Evolutionary conservation across 805 yeast species (phyloP), one percentile per base, ranked within the genome.

Genomic region (Candida pseudofarinosa): DNA sequence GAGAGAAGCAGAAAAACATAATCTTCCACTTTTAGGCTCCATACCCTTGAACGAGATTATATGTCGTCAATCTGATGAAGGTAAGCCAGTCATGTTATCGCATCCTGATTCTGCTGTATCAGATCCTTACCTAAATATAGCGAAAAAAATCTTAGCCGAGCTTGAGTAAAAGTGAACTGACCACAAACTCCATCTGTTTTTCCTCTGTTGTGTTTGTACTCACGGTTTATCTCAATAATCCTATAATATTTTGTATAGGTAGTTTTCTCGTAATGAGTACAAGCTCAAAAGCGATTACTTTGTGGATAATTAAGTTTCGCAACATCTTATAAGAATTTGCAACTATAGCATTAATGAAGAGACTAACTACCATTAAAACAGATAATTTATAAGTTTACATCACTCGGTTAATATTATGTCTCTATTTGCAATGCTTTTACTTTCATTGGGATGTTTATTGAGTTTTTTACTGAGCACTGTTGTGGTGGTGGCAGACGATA

Each of bases 21-120:
- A 71, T 1, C 55, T 85, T 15, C 72, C 68, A 1, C 62, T 83
- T 1, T 55, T 88, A 15, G 91, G 85, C 0, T 74, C 80, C 1
- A 74, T 88, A 17, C 96, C 96, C 0, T 64, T 88, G 33, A 73
- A 75, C 44, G 79, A 73, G 28, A 71, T 69, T 3, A 82, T 87
- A 1, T 81, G 89, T 50, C 40, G 55, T 5, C 75, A 74, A 33
- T 75, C 86, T 2, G 95, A 87, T 55, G 48, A 52, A 6, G 95
- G 95, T 0, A 69, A 64, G 44, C 95, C 95, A 0, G 67, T 81
- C 1, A 80, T 79, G 0, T 56, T 81, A 1, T 54, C 73, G 1
- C 60, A 65, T 12, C 69, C 71, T 0, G 64, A 67, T 2, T 56
- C 71, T 0, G 50, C 51, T 0, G 39, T 69, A 4, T 56, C 80